Conservation (phyloP, 805 yeast species). For the Cyberlindnera mrakii region DNA sequence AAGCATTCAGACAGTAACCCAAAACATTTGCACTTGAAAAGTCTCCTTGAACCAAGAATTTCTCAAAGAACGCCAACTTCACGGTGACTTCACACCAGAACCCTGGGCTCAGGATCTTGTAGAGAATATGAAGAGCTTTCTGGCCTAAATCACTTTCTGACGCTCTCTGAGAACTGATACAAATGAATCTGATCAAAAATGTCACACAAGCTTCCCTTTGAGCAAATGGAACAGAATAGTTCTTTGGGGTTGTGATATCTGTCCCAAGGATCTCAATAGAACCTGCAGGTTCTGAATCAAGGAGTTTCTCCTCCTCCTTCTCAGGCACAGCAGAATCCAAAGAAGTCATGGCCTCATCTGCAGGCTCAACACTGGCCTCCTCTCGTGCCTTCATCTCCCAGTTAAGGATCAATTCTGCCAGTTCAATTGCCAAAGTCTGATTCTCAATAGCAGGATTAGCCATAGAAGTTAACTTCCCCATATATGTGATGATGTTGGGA, state of each 20-base stretch:
- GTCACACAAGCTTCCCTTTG: conserved; percentile 89
- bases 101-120: conserved; percentile 61
- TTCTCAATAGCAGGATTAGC: conserved; percentile 76
- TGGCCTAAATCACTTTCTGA: conserved; percentile 79
- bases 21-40: conserved; percentile 59
- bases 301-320: conserved; percentile 23
- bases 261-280: conserved; percentile 19
- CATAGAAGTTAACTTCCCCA: conserved; percentile 81
- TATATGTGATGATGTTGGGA: conserved; percentile 82
- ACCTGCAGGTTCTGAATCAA: conserved; percentile 8
- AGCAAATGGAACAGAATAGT: conserved; percentile 61
- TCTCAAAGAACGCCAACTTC: conserved; percentile 80
- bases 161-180: conserved; percentile 79
- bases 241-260: conserved; percentile 41
- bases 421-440: conserved; percentile 79
- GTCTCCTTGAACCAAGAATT: conserved; percentile 76
- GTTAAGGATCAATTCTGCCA: conserved; percentile 75
- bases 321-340: conserved; percentile 25
- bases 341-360: conserved; percentile 16
- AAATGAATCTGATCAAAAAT: conserved; percentile 78
- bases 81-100: conserved; percentile 90
- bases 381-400: conserved; percentile 67
- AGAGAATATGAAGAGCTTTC: conserved; percentile 72
- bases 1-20: conserved; percentile 81
- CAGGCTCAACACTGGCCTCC: conserved; percentile 11